A percentile compares a stretch with the other conserved stretches of the same genome.
These are phyloP conservation scores for Candida quercuum DNA, from an alignment of 805 yeast genomes.

Conservation along the genomic window DNA sequence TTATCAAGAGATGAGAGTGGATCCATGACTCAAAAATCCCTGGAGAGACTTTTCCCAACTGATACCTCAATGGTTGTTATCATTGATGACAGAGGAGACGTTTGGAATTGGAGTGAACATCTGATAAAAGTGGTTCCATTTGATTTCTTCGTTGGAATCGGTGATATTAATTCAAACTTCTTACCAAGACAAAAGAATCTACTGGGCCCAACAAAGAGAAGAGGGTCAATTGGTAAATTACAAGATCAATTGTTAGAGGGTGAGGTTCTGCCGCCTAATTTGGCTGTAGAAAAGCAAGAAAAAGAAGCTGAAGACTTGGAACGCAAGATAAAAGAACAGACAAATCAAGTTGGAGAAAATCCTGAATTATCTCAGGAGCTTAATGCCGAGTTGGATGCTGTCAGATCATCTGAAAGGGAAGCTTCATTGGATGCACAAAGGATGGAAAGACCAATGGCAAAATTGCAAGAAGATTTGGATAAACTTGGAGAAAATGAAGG, in stretches of 20 bases:
- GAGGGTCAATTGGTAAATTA: constrained; percentile 50
- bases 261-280: constrained; percentile 13
- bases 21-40: constrained; percentile 79
- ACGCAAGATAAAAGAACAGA: constrained; percentile 21
- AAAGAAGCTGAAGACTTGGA: constrained; percentile 26
- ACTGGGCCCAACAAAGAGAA: constrained; percentile 57
- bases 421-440: constrained; percentile 75
- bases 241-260: constrained; percentile 38
- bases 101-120: constrained; percentile 96
- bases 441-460: constrained; percentile 79
- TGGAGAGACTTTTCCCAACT: constrained; percentile 87
- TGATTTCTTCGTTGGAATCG: constrained; percentile 94
- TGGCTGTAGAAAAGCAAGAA: constrained; percentile 4
- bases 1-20: constrained; percentile 94
- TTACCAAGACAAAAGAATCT: constrained; percentile 69
- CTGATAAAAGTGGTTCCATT: constrained; percentile 90
- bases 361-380: constrained; percentile 27
- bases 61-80: constrained; percentile 95
- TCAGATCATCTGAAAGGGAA: constrained; percentile 48
- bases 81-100: constrained; percentile 97
- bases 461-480: constrained; percentile 70
- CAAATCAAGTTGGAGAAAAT: constrained; percentile 27
- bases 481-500: constrained; percentile 12
- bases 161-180: constrained; percentile 92
- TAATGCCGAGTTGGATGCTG: constrained; percentile 25